Evolutionary conservation across 1,139 yeast genomes (phyloP), one percentile per base, ranked within the genome.

Genomic region (Taphrina wiesneri): DNA sequence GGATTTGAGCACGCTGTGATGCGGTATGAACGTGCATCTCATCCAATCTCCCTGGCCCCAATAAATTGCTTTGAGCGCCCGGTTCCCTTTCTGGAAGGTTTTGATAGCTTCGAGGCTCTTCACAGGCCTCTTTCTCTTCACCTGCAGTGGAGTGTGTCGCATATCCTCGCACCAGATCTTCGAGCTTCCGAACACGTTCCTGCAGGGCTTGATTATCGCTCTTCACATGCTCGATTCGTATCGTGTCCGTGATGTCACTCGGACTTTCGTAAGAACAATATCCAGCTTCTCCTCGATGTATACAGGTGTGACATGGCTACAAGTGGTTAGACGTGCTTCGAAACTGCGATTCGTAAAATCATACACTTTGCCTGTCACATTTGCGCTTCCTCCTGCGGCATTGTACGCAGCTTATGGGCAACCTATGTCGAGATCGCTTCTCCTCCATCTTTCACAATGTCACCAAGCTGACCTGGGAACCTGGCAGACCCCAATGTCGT

Each of bases 251-350:
- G 15, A 17, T 13, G 3, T 49, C 36, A 11, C 13, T 52, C 9
- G 56, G 28, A 17, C 23, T 21, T 15, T 52, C 56, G 17, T 52
- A 52, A 13, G 56, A 52, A 28, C 56, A 52, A 9, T 30, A 28
- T 15, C 34, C 30, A 26, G 28, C 45, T 19, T 52, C 56, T 2
- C 56, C 56, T 9, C 56, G 41, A 21, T 52, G 56, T 19, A 34
- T 34, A n/a, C 56, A 52, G 28, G 56, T 52, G 23, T 52, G 56
- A 21, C 56, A 52, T 17, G 56, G 56, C 56, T 52, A 28, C 11
- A 9, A 45, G 49, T 15, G 21, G 45, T 39, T 15, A 39, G 45
- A 13, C 45, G 15, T 5, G n/a, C 17, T 7, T 13, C 21, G n/a
- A 39, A 17, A 39, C 5, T 11, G 19, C n/a, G 19, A 2, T 7